Base-by-base conservation (phyloP, 352 stramenopile species). In the Salisapilia sapeloensis region DNA sequence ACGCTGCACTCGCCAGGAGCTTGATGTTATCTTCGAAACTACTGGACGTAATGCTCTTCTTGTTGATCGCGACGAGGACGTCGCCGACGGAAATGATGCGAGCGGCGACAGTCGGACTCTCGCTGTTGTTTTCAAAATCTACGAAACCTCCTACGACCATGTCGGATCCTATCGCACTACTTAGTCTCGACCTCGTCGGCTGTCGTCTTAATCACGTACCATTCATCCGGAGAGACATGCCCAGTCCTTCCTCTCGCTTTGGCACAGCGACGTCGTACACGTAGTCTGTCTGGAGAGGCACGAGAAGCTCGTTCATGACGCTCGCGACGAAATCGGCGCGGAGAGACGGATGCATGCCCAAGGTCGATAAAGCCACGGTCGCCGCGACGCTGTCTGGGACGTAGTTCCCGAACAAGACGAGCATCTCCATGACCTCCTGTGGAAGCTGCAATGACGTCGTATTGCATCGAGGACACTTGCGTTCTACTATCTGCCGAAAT, bases 21-120 rank as follows among this genome's bases (percentile, higher is more conserved):
- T 65, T 71, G 47, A 87, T 87, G 49, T 69, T 91, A 35, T 74
- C 82, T 47, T 86, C 75, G 43, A 87, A 87, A 3, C 71, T 81
- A 44, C 66, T 83, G 13, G 69, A 78, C 24, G 62, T 85, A 53
- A 84, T 84, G 33, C 57, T 76, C 37, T 84, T 91, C 32, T 87
- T 91, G 60, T 87, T 87, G 43, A 87, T 87, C 29, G 71, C 71
- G 14, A 87, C 65, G 25, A 87, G 53, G 21, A 75, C 55, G 37
- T 87, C 71, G 24, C 72, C 63, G 29, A 81, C 67, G 3, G 65
- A 54, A 41, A 87, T 84, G 46, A 84, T 71, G 20, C 71, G 60
- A 29, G 71, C 65, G 3, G 71, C 69, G 22, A 84, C 67, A 2
- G 67, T 65, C 35, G 71, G 71, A 48, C 71, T 87, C 45, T 87